Conservation (phyloP, 495 filamentous ascomycete genomes). For the Haplographium delicatum region DNA sequence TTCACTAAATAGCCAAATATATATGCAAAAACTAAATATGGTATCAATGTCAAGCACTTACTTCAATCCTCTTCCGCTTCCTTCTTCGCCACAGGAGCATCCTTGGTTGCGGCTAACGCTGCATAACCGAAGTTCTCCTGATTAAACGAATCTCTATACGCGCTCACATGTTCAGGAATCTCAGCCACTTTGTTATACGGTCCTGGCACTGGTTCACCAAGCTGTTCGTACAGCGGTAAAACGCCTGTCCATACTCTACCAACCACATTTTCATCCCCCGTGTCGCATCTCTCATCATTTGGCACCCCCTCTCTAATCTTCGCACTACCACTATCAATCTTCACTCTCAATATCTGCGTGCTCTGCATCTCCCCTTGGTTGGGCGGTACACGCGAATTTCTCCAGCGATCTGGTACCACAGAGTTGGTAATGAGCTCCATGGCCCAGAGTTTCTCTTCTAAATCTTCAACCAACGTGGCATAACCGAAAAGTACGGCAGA, state of each 20-base stretch:
- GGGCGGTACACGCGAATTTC: conserved; percentile 60
- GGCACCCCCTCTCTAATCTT: conserved; percentile 71
- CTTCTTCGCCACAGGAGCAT: conserved; percentile 20
- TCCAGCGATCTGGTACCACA: conserved; percentile 65
- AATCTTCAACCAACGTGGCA: conserved; percentile 58
- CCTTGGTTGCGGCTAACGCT: conserved; percentile 13
- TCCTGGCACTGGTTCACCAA: conserved; percentile 61
- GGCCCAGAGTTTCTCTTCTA: conserved; percentile 72
- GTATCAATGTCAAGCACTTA: background rate
- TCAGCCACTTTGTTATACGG: conserved; percentile 16
- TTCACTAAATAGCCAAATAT: no score
- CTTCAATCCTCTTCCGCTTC: conserved; percentile 8
- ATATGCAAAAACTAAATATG: no score
- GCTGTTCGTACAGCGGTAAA: conserved; percentile 60
- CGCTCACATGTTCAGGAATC: conserved; percentile 17
- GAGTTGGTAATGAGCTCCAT: conserved; percentile 77
- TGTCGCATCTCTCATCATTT: conserved; percentile 66
- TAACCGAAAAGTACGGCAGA: conserved; percentile 75
- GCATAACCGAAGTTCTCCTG: conserved; percentile 11
- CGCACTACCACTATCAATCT: conserved; percentile 67
- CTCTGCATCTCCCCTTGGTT: conserved; percentile 68
- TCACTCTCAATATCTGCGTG: conserved; percentile 68
- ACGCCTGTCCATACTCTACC: conserved; percentile 75
- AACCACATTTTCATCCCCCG: conserved; percentile 50
- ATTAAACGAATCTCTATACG: conserved; percentile 18